Base-by-base conservation (phyloP, 1,284 basidiomycete species). In the Ustilago bromivora region DNA sequence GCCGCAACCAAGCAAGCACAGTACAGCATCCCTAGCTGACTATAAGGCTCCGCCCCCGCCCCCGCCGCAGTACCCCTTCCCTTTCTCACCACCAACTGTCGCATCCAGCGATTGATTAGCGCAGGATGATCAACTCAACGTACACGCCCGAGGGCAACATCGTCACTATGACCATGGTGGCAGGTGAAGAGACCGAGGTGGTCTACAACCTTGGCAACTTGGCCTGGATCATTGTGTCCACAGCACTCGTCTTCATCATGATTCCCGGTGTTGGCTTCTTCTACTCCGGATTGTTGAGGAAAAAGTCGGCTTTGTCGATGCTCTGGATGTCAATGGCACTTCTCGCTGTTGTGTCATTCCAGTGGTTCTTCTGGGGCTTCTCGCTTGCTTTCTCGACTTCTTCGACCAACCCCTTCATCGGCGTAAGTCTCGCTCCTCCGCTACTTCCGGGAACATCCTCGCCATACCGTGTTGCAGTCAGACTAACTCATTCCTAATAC, bases 221-320 rank as follows among this genome's bases (percentile, higher is more conserved):
- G 67, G 87, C 88, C 7, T 90, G 88, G 87, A 82, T 89, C 76
- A 85, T 88, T 80, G 66, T 68, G 40, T 60, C 73, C 7, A 80
- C 91, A 35, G 87, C 86, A 1, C 85, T 90, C 36, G 94, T 96
- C 34, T 95, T 92, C 90, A 89, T 96, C 87, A 97, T 97, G 95
- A 90, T 94, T 85, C 94, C 94, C 49, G 84, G 83, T 56, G 62
- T 85, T 17, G 77, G 85, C 32, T 94, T 91, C 87, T 94, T 96
- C 89, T 96, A 97, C 87, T 93, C 94, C 36, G 95, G 95, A 80
- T 86, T 90, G 7, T 86, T 92, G 55, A 89, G 94, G 61, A 90
- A 94, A 52, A 97, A 97, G 87, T 97, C 96, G 82, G 96, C 95
- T 0, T 89, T 98, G 9, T 94, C 92, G 23, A 95, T 96, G 94